phyloP scores from a whole-genome alignment of 306 rosid genomes.

The Myrica gale region DNA sequence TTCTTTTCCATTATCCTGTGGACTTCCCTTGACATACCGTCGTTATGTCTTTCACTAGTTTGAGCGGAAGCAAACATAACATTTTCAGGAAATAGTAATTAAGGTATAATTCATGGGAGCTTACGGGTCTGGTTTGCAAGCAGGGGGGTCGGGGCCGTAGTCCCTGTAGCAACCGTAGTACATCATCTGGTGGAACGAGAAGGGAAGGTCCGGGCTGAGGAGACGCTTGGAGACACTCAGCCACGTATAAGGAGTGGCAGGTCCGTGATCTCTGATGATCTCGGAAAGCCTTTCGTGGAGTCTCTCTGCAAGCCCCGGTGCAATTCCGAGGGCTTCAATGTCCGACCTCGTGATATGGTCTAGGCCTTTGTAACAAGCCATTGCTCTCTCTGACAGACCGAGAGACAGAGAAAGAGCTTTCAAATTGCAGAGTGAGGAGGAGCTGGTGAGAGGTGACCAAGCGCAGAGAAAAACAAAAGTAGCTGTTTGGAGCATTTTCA shows the following conservation, averaged over 20 bases:
- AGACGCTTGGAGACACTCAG: conserved; percentile 47
- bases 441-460: too few relatives aligned
- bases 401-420: too few relatives aligned
- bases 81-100: not conserved
- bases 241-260: conserved; percentile 70
- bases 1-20: not conserved
- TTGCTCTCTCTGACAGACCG: not conserved
- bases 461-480: too few relatives aligned
- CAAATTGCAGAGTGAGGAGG: too few relatives aligned
- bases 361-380: conserved; percentile 50
- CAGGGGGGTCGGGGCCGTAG: conserved; percentile 86
- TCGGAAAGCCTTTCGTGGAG: conserved; percentile 47
- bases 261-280: conserved; percentile 43
- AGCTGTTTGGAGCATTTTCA: too few relatives aligned
- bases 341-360: conserved; percentile 50
- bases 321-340: conserved; percentile 58
- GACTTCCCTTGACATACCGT: not conserved
- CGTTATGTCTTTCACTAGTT: not conserved
- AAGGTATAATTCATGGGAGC: not conserved
- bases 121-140: conserved; percentile 84
- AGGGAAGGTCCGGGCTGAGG: conserved; percentile 73
- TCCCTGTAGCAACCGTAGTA: conserved; percentile 62
- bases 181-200: conserved; percentile 81
- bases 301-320: conserved; percentile 33
- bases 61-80: conserved; percentile 10